Evolutionary conservation across 2,329 filamentous ascomycete species (phyloP).

Genomic region (Lanzia echinophila): DNA sequence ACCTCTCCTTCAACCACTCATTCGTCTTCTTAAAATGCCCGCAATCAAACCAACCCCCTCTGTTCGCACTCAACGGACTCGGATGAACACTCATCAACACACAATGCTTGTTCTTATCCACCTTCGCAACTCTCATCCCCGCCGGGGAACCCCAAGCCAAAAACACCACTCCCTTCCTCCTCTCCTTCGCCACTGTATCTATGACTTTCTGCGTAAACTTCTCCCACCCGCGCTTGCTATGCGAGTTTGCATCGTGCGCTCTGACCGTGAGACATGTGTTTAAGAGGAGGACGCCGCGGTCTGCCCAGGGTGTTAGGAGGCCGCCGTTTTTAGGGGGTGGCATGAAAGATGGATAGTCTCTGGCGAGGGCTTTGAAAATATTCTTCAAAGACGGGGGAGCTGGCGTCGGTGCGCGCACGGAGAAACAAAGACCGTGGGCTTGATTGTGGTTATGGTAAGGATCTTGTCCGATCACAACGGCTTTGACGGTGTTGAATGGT

Average conservation of each 20-base stretch:
- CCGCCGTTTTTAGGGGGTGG: conserved; percentile 72
- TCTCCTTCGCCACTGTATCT: conserved; percentile 72
- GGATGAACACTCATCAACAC: conserved; percentile 87
- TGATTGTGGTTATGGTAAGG: conserved; percentile 96
- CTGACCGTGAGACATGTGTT: conserved; percentile 95
- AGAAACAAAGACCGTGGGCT: conserved; percentile 94
- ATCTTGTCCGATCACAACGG: conserved; percentile 91
- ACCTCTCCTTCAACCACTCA: conserved; percentile 72
- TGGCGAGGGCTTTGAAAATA: conserved; percentile 83
- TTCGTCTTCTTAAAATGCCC: conserved; percentile 77
- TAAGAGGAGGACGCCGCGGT: conserved; percentile 84
- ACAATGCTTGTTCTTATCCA: conserved; percentile 68
- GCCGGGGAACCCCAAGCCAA: conserved; percentile 89
- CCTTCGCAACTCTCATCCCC: conserved; percentile 66
- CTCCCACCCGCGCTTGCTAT: conserved; percentile 87
- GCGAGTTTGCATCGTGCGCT: conserved; percentile 79
- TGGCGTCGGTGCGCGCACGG: conserved; percentile 78
- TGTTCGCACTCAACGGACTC: conserved; percentile 78
- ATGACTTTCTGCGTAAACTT: conserved; percentile 86
- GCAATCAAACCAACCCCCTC: conserved; percentile 81
- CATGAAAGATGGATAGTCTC: conserved; percentile 77
- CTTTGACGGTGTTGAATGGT: conserved; percentile 80
- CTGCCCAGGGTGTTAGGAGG: conserved; percentile 86
- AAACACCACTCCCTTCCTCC: conserved; percentile 81
- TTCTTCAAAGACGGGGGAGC: conserved; percentile 88